Conservation (phyloP, 2,329 filamentous ascomycete species). For the Colletotrichum theobromicola region DNA sequence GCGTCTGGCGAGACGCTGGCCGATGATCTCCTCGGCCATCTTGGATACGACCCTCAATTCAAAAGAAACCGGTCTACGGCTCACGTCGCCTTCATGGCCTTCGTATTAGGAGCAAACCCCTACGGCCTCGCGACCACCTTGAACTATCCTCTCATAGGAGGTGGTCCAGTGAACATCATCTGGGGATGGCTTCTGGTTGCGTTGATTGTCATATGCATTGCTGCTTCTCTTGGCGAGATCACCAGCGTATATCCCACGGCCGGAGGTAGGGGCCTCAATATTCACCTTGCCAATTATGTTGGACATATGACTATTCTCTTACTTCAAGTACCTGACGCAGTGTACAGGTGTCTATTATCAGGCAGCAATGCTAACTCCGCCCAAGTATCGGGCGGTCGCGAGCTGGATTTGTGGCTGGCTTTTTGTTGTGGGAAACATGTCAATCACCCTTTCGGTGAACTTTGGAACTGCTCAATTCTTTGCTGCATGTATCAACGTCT, state of each 20-base stretch:
- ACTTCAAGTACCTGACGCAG: no score
- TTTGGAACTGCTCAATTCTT: constrained; percentile 76
- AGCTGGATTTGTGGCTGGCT: constrained; percentile 79
- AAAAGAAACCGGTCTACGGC: constrained; percentile 69
- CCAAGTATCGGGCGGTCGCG: constrained; percentile 64
- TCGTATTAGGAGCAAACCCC: constrained; percentile 76
- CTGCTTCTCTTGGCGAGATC: constrained; percentile 74
- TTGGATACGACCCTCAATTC: constrained; percentile 72
- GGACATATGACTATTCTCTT: background rate
- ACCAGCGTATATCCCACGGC: constrained; percentile 78
- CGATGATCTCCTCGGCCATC: constrained; percentile 65
- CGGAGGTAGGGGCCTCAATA: constrained; percentile 53
- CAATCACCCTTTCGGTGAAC: constrained; percentile 82
- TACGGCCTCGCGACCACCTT: constrained; percentile 76
- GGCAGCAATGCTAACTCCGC: constrained; percentile 74
- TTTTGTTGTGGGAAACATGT: constrained; percentile 80
- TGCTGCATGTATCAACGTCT: constrained; percentile 61
- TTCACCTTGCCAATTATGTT: background rate
- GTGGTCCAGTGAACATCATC: constrained; percentile 72
- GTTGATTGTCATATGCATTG: constrained; percentile 74
- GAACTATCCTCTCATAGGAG: constrained; percentile 69
- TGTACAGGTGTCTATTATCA: constrained; percentile 71
- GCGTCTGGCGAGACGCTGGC: constrained; percentile 47
- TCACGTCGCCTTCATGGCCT: constrained; percentile 78
- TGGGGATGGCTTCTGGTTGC: constrained; percentile 76